phyloP scores from a whole-genome alignment of 164 flowering plant species.

The Kingdonia uniflora region DNA sequence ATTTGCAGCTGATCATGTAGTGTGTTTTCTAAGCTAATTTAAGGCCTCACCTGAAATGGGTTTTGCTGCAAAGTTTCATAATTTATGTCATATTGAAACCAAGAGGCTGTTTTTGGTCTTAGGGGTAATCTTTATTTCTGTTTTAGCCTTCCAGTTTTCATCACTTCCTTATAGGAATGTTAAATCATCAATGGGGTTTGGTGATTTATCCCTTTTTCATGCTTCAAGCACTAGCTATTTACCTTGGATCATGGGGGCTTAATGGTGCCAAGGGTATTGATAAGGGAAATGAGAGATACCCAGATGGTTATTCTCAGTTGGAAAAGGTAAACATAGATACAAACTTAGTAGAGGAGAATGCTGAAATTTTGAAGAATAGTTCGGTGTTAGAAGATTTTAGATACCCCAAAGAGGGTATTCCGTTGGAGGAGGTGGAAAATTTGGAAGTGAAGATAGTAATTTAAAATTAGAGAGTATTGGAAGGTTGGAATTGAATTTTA shows the following conservation, averaged over 20 bases:
- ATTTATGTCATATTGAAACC: conserved; percentile 23
- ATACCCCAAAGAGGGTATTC: too few species aligned
- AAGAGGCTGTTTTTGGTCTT: conserved; percentile 35
- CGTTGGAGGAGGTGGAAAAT: not conserved
- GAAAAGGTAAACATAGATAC: not conserved
- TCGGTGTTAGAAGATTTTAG: too few species aligned
- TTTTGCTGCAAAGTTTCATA: conserved; percentile 12
- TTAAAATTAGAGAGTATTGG: not conserved
- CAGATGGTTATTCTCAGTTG: not conserved
- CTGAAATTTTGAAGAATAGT: not conserved
- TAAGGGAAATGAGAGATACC: conserved; percentile 10
- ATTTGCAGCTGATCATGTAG: not conserved
- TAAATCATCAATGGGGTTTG: conserved; percentile 10
- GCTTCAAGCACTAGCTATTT: conserved; percentile 4
- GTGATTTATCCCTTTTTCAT: not conserved
- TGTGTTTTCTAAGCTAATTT: not conserved
- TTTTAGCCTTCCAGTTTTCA: conserved; percentile 28
- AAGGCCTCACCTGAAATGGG: conserved; percentile 20
- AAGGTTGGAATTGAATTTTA: not conserved
- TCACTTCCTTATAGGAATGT: conserved; percentile 37
- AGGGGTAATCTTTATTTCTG: conserved; percentile 24
- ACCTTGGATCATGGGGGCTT: not conserved
- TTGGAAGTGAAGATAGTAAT: conserved; percentile 2
- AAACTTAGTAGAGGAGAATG: conserved; percentile 10
- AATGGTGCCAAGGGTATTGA: not conserved